Evolutionary conservation across 1,139 yeast species (phyloP), one percentile per base, ranked within the genome.

Genomic region (Yueomyces sp.): DNA sequence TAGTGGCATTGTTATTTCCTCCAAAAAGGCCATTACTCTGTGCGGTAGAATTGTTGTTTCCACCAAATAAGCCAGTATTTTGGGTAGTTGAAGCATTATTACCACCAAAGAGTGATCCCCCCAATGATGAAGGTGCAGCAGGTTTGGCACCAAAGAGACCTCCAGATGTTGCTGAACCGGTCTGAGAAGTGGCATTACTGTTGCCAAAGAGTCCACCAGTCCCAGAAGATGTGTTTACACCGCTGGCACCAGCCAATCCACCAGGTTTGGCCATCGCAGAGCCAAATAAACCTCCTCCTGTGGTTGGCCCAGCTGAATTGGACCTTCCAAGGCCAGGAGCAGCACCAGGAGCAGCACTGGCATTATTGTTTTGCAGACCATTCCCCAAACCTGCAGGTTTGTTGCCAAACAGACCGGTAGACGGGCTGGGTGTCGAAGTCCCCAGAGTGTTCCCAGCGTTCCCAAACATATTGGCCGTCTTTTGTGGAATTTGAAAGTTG

Each of bases 381-480:
- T 6, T 6, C 8, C 31, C 31, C 30, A 9, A 48, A 41, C 41
- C 48, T 40, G 46, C 47, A 46, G 36, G 50, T 40, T 51, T 46
- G 48, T 46, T 56, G 9, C 65, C 68, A 53, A 64, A 62, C 29
- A 64, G 46, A 6, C 56, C 54, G 11, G 50, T 50, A 9, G 56
- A 50, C 26, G 60, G 57, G 37, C 57, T 55, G 28, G 60, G 60
- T 1, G 59, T 55, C 4, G 59, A 53, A 2, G 50, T 46, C n/a
- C 50, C 50, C 28, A 50, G 43, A 25, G 42, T 48, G 37, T 42
- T 40, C 32, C 38, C 44, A 26, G 41, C 39, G 39, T 44, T 50
- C 4, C 57, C 57, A 43, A 56, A 56, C 27, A 54, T 42, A n/a
- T 52, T 46, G 19, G 49, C 53, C 8, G 49, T 32, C 36, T 53